Evolutionary conservation across 192 early-diverging fungal species (phyloP), one percentile per base, ranked within the genome.

Genomic region (Coemansia sp.): DNA sequence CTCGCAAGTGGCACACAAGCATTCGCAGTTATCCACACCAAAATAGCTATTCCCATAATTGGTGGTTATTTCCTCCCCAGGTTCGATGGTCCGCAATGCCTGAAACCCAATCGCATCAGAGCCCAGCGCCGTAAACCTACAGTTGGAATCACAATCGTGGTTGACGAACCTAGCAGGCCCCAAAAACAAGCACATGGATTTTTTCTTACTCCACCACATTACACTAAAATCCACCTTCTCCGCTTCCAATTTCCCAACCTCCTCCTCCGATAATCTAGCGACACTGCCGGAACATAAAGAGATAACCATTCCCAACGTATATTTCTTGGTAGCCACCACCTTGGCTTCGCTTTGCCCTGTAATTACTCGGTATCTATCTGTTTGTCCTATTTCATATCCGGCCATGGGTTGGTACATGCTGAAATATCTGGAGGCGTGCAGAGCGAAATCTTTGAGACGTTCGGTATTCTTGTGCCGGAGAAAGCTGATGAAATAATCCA

Each of bases 131-230:
- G 77, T 85, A 52, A 85, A 78, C 71, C 83, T 73, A 62, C 83
- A 85, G 57, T 90, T 92, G 1, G 91, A 86, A 53, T 83, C 70
- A 70, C 91, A 92, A 70, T 92, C 90, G 69, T 92, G 91, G 72
- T 92, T 92, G 43, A 88, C 87, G 68, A 92, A 92, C 12, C 91
- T 81, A 2, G 89, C 91, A 3, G 91, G 91, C 17, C 91, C 91
- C 37, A 90, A 70, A 53, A 92, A 88, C 37, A 91, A 60, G 61
- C 87, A 89, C 76, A 83, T 85, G 65, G 71, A 71, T 9, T 79
- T 84, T 43, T 85, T 74, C 69, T 85, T 85, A 32, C 74, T 79
- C 54, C 85, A 88, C 72, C 76, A 89, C 76, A 92, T 88, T 59
- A 92, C 87, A 57, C 83, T 85, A 73, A 91, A 92, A 70, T 92